Percentiles rank a stretch among this genome's conserved stretches.
Conservation (phyloP, 148 eudicot genomes). For the Nepenthes gracilis region DNA sequence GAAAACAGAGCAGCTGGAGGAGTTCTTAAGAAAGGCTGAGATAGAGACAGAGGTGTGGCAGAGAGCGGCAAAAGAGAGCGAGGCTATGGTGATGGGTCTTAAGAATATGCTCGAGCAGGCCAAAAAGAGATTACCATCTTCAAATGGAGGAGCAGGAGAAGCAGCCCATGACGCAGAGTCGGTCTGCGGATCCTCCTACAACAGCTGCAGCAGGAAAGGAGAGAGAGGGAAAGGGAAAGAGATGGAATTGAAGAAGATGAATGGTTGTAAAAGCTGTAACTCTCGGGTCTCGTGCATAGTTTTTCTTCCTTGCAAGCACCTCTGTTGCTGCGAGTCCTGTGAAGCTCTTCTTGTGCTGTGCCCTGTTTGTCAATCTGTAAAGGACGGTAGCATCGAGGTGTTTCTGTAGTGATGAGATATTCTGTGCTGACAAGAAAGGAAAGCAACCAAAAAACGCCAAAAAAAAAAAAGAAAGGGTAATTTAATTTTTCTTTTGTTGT, state of each 20-base stretch:
- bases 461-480: no score
- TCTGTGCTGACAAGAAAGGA: no score
- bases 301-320: slow-evolving; percentile 49
- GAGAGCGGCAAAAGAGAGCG: slow-evolving; percentile 31
- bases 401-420: slow-evolving; percentile 5
- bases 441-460: no score
- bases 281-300: slow-evolving; percentile 20
- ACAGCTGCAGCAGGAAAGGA: not conserved
- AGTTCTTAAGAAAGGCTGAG: slow-evolving; percentile 17
- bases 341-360: slow-evolving; percentile 24
- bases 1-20: slow-evolving; percentile 25
- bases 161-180: slow-evolving; percentile 25
- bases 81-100: slow-evolving; percentile 17
- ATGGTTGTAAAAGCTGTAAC: slow-evolving; percentile 27
- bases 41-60: slow-evolving; percentile 30
- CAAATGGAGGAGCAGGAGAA: not conserved
- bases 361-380: slow-evolving; percentile 40
- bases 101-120: slow-evolving; percentile 18
- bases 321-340: slow-evolving; percentile 39
- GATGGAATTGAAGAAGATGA: not conserved
- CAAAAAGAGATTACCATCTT: slow-evolving; percentile 5
- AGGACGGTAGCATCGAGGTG: slow-evolving; percentile 32
- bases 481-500: no score
- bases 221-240: not conserved
- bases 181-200: slow-evolving; percentile 8